Percentiles rank a stretch among this genome's conserved stretches.
Conservation (phyloP, 257 asterid species). For the Dorcoceras hygrometricum region DNA sequence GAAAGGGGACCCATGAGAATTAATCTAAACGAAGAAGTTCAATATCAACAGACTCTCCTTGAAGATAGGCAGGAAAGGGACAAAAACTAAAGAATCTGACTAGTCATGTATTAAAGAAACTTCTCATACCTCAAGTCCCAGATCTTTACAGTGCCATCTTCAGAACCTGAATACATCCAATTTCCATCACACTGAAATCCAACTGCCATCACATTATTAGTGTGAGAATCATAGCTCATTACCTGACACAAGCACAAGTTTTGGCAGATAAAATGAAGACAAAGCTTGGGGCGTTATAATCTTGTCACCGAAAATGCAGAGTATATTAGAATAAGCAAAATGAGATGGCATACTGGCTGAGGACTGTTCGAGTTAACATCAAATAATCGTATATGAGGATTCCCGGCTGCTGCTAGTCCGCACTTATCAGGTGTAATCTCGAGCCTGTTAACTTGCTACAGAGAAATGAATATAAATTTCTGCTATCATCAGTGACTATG, state of each 20-base stretch:
- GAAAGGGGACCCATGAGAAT: conserved; percentile 3
- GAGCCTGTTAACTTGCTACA: conserved; percentile 93
- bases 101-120: neutral
- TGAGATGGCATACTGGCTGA: conserved; percentile 61
- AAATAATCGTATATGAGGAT: conserved; percentile 93
- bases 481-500: neutral
- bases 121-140: conserved; percentile 83
- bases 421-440: conserved; percentile 93
- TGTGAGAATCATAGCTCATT: conserved; percentile 95
- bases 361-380: conserved; percentile 83
- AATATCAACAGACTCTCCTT: neutral
- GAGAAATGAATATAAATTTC: conserved; percentile 31
- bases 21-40: neutral
- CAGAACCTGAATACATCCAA: conserved; percentile 99
- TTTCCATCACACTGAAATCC: conserved; percentile 98
- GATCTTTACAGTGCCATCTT: conserved; percentile 97
- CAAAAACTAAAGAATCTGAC: neutral
- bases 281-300: conserved; percentile 3
- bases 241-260: conserved; percentile 43
- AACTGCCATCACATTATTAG: conserved; percentile 96
- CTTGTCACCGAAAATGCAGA: neutral
- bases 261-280: conserved; percentile 5
- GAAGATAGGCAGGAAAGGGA: neutral
- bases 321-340: conserved; percentile 11
- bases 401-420: conserved; percentile 94